phyloP scores from a whole-genome alignment of 2,329 filamentous ascomycete genomes.

The Ceratocystis huliohia region DNA sequence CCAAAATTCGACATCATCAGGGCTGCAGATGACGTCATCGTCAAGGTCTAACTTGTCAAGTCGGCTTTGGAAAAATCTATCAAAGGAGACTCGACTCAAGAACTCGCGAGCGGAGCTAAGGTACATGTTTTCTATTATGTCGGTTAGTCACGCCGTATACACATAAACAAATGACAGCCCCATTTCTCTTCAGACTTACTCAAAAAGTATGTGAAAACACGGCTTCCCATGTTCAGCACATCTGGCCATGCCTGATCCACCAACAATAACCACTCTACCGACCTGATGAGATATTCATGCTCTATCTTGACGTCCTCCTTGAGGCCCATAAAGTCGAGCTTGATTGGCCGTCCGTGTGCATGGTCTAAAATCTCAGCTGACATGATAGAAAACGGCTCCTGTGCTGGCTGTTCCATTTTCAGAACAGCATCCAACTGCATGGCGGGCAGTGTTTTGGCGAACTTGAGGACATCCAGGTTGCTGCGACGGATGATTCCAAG shows the following conservation, averaged over 20 bases:
- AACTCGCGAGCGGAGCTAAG: slow-evolving; percentile 44
- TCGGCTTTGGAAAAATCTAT: slow-evolving; percentile 33
- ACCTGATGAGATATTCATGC: slow-evolving; percentile 60
- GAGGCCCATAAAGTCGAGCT: slow-evolving; percentile 53
- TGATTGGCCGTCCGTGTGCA: slow-evolving; percentile 51
- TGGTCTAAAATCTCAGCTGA: slow-evolving; percentile 35
- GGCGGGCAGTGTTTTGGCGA: slow-evolving; percentile 55
- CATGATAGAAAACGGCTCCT: slow-evolving; percentile 35
- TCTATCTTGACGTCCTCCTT: slow-evolving; percentile 45
- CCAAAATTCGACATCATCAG: slow-evolving; percentile 34
- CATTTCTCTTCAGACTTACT: slow-evolving; percentile 44
- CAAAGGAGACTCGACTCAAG: slow-evolving; percentile 39
- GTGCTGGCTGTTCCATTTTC: slow-evolving; percentile 24
- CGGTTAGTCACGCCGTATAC: slow-evolving; percentile 21
- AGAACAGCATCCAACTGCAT: slow-evolving; percentile 40
- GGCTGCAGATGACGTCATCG: slow-evolving; percentile 28
- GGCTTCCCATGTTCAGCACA: slow-evolving; percentile 54
- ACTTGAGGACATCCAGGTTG: slow-evolving; percentile 56
- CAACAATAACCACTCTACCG: slow-evolving; percentile 73
- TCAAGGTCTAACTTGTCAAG: slow-evolving; percentile 28
- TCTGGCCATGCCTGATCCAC: slow-evolving; percentile 59
- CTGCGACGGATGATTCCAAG: slow-evolving; percentile 65
- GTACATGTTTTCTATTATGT: slow-evolving; percentile 34
- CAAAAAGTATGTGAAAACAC: slow-evolving; percentile 72
- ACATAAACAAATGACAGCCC: slow-evolving; percentile 22